A percentile compares a stretch with the other conserved stretches of the same genome.
Evolutionary conservation across 2,329 filamentous ascomycete genomes (phyloP).

Genomic region (Apiospora rasikravindrae): DNA sequence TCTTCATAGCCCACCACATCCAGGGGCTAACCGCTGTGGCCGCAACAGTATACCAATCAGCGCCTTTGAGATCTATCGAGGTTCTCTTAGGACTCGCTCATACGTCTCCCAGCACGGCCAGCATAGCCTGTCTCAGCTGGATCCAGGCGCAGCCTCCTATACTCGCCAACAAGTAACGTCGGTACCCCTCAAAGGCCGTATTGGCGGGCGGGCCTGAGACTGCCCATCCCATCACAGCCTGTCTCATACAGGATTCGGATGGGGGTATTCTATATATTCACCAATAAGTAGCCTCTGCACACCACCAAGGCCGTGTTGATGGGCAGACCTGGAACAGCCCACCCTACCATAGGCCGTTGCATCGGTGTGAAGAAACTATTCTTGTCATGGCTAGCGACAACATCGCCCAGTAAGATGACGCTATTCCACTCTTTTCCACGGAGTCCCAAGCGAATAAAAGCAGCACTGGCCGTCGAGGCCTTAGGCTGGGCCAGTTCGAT

Average conservation of each 20-base stretch:
- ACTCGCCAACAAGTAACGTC: background rate
- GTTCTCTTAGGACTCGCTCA: background rate
- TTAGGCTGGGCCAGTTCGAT: constrained; percentile 4
- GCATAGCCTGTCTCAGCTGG: background rate
- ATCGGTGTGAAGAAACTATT: background rate
- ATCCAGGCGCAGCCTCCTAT: background rate
- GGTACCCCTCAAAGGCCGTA: background rate
- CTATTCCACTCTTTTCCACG: background rate
- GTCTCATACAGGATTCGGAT: background rate
- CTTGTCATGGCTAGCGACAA: too few relatives aligned
- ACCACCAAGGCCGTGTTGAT: background rate
- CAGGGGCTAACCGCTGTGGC: background rate
- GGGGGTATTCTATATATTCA: too few relatives aligned
- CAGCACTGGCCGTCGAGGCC: background rate
- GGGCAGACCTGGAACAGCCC: background rate
- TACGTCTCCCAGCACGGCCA: background rate
- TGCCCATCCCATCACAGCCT: background rate
- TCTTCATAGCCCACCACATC: background rate
- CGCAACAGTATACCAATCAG: background rate
- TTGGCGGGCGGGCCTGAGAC: background rate
- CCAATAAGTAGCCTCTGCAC: background rate
- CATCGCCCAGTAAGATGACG: too few relatives aligned
- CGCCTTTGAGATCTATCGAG: background rate
- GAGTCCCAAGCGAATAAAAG: background rate
- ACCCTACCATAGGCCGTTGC: background rate